Evolutionary conservation across 163 green algal species (phyloP).

Genomic region (Chlamydomonas reinhardtii): DNA sequence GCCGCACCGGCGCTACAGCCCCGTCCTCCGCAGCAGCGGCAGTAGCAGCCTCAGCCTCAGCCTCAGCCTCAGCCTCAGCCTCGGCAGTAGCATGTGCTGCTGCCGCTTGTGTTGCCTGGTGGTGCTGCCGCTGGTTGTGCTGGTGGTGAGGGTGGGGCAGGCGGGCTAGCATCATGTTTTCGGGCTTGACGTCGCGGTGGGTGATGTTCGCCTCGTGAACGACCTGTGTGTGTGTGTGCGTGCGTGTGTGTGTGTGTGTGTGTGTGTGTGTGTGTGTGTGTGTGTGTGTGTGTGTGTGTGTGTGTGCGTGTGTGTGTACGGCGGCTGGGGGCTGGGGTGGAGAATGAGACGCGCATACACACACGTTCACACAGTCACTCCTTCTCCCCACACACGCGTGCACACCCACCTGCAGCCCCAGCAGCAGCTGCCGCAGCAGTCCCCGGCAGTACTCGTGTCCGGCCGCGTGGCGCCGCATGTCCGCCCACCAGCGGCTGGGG

Average conservation of each 20-base stretch:
- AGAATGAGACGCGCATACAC: no score
- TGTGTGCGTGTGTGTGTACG: no score
- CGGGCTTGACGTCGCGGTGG: constrained; percentile 52
- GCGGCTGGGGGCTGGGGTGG: no score
- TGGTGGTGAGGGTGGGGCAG: background rate
- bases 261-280: no score
- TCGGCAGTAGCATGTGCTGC: background rate
- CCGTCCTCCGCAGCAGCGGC: background rate
- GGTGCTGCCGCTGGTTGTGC: background rate
- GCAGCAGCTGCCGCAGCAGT: constrained; percentile 59
- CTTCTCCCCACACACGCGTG: no score
- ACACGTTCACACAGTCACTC: no score
- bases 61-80: background rate
- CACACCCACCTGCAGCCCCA: constrained; percentile 44
- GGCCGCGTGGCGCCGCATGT: constrained; percentile 14
- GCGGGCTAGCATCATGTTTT: constrained; percentile 38
- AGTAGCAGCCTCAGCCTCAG: background rate
- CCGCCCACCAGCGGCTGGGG: constrained; percentile 62
- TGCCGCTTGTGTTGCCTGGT: background rate
- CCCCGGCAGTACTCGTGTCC: constrained; percentile 19
- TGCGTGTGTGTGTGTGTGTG: no score
- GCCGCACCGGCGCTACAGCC: constrained; percentile 12
- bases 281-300: no score
- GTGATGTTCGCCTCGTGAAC: constrained; percentile 64
- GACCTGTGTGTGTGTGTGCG: background rate